Evolutionary conservation across 2,329 filamentous ascomycete genomes (phyloP), one percentile per base, ranked within the genome.

Genomic region (Microdochium bolleyi): DNA sequence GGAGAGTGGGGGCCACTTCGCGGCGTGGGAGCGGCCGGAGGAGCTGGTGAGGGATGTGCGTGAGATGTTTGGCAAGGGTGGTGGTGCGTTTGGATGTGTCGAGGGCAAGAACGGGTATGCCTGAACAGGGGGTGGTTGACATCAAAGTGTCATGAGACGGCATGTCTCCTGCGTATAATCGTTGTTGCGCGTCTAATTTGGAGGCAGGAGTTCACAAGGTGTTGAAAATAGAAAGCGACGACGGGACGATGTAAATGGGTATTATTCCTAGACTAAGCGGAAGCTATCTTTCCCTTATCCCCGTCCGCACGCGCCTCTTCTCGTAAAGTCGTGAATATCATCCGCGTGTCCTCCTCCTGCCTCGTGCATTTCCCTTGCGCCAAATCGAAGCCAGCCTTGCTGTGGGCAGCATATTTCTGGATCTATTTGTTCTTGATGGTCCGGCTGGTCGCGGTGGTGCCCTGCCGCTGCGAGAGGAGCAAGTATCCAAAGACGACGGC

Each of bases 1-100:
- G 50, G 64, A 72, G 1, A 69, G 70, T 8, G 80, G 80, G 0
- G 82, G 82, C 0, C 83, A 86, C 62, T 86, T 86, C 60, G 81
- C 80, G 1, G 77, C 83, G 0, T 78, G 75, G 59, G 83, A 87
- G 64, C 67, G 68, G 22, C 83, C 83, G 0, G 70, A 79, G 22
- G 65, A 71, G 4, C 65, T 86, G 24, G 76, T 70, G 0, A 65
- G 64, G 2, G 83, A 86, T 61, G 55, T 86, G 52, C 70, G 70
- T 56, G 69, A 69, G 7, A 84, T 85, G 80, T 84, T 84, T 68
- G 75, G 76, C 0, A 73, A 73, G 54, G 68, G 67, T 0, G 77
- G 76, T 1, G 74, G 74, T 5, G 75, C 74, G 3, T 70, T 64
- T 54, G 62, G 64, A 2, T 64, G 71, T 30, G 60, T 64, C 21